Conservation (phyloP, 2,329 filamentous ascomycete species). For the Claviceps spartinae region DNA sequence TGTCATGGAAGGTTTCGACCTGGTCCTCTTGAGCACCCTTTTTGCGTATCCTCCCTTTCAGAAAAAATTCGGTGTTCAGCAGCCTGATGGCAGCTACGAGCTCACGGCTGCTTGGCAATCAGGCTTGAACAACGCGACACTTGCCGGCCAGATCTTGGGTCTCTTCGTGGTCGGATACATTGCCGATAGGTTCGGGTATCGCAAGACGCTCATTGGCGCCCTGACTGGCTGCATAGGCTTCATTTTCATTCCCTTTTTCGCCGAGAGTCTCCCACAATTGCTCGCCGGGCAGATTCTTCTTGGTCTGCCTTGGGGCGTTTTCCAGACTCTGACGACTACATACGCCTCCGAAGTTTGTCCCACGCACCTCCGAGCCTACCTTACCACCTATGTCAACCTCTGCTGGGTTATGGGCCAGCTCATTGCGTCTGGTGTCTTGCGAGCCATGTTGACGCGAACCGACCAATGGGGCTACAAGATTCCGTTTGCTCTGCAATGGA, state of each 20-base stretch:
- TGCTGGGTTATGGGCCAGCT: constrained; percentile 38
- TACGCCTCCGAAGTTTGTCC: constrained; percentile 36
- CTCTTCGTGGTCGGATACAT: constrained; percentile 35
- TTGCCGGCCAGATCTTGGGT: constrained; percentile 36
- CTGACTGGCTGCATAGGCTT: constrained; percentile 26
- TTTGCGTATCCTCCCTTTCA: constrained; percentile 27
- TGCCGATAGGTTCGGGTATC: constrained; percentile 32
- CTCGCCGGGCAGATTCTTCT: constrained; percentile 32
- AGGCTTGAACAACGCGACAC: constrained; percentile 33
- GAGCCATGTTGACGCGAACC: constrained; percentile 22
- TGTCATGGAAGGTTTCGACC: constrained; percentile 29
- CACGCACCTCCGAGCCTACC: constrained; percentile 32
- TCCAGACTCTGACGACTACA: constrained; percentile 32
- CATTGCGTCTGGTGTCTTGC: constrained; percentile 28
- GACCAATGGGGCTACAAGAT: constrained; percentile 33
- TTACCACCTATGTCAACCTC: constrained; percentile 35
- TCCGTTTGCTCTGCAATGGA: constrained; percentile 36
- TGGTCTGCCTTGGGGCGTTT: constrained; percentile 33
- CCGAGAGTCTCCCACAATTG: constrained; percentile 25
- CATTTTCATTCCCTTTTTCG: constrained; percentile 37
- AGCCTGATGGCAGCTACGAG: constrained; percentile 26
- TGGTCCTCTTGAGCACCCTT: constrained; percentile 25
- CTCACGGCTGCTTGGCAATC: constrained; percentile 39
- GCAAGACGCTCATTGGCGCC: constrained; percentile 31
- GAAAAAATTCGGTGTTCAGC: constrained; percentile 23